Evolutionary conservation across 768 basidiomycete species (phyloP).

Genomic region (Leucocoprinus sp.): DNA sequence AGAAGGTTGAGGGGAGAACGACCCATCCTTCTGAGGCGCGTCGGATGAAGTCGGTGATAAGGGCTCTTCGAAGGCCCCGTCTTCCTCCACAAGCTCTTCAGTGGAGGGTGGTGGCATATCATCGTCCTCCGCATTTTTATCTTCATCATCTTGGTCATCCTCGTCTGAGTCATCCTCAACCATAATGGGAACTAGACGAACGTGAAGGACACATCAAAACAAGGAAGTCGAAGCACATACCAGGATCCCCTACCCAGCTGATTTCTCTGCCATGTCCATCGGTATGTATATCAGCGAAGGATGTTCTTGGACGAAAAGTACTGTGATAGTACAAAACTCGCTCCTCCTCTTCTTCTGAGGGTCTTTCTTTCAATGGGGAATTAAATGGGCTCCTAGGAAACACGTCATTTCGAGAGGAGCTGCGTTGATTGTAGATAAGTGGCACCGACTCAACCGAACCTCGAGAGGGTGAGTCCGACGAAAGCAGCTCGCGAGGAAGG

Average conservation of each 20-base stretch:
- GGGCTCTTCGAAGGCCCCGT: constrained; percentile 41
- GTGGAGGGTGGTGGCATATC: constrained; percentile 20
- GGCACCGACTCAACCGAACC: constrained; percentile 38
- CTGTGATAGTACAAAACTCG: constrained; percentile 58
- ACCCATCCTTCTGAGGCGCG: constrained; percentile 37
- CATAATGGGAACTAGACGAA: constrained; percentile 31
- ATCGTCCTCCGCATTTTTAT: constrained; percentile 42
- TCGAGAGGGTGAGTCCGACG: constrained; percentile 46
- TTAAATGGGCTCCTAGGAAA: constrained; percentile 68
- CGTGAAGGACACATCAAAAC: constrained; percentile 4
- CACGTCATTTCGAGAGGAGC: constrained; percentile 47
- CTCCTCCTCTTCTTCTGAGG: constrained; percentile 58
- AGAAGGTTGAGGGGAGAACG: constrained; percentile 40
- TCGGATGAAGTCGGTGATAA: constrained; percentile 47
- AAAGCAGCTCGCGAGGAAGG: constrained; percentile 33
- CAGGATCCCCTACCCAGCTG: constrained; percentile 73
- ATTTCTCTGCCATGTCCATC: constrained; percentile 49
- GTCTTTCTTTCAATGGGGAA: constrained; percentile 59
- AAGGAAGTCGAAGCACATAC: constrained; percentile 30
- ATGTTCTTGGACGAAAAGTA: constrained; percentile 38
- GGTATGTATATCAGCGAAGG: constrained; percentile 18
- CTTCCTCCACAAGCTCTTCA: constrained; percentile 30
- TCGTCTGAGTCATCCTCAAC: constrained; percentile 55
- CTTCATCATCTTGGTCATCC: constrained; percentile 49
- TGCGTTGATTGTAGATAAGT: constrained; percentile 36